phyloP scores from a whole-genome alignment of 805 yeast species.

The Helenozyma baotianmanensis region DNA sequence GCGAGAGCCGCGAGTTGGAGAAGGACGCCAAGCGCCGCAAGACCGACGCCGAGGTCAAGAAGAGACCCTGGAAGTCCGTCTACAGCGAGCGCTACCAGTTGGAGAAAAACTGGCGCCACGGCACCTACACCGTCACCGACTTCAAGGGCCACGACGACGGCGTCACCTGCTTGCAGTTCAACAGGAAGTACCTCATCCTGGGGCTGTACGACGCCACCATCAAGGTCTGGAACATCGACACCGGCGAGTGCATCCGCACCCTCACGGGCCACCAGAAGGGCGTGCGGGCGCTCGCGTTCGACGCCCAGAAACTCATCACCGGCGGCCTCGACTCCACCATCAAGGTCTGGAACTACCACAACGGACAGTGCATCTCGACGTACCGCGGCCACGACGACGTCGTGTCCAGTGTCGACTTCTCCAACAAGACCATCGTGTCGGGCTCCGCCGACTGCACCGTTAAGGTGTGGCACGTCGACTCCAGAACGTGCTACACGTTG shows the following conservation, averaged over 20 bases:
- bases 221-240: slow-evolving; percentile 86
- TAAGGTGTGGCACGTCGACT: slow-evolving; percentile 94
- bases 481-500: slow-evolving; percentile 85
- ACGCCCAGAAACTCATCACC: slow-evolving; percentile 82
- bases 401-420: slow-evolving; percentile 79
- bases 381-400: slow-evolving; percentile 89
- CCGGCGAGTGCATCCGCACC: slow-evolving; percentile 74
- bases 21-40: neutral
- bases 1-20: slow-evolving; percentile 33
- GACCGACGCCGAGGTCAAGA: slow-evolving; percentile 15
- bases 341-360: slow-evolving; percentile 92
- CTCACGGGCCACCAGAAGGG: slow-evolving; percentile 86
- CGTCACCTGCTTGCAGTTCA: slow-evolving; percentile 82
- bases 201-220: slow-evolving; percentile 90
- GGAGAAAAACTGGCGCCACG: slow-evolving; percentile 93
- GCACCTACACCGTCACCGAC: slow-evolving; percentile 56
- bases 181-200: slow-evolving; percentile 69
- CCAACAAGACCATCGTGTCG: slow-evolving; percentile 75
- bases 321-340: slow-evolving; percentile 90
- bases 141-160: slow-evolving; percentile 86
- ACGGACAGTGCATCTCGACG: slow-evolving; percentile 91
- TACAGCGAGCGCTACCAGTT: slow-evolving; percentile 87
- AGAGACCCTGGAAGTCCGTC: slow-evolving; percentile 92
- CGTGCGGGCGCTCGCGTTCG: slow-evolving; percentile 79
- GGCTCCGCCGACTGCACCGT: slow-evolving; percentile 92